phyloP scores from a whole-genome alignment of 1,139 yeast genomes.

The Geotrichum cucujoidarum region DNA sequence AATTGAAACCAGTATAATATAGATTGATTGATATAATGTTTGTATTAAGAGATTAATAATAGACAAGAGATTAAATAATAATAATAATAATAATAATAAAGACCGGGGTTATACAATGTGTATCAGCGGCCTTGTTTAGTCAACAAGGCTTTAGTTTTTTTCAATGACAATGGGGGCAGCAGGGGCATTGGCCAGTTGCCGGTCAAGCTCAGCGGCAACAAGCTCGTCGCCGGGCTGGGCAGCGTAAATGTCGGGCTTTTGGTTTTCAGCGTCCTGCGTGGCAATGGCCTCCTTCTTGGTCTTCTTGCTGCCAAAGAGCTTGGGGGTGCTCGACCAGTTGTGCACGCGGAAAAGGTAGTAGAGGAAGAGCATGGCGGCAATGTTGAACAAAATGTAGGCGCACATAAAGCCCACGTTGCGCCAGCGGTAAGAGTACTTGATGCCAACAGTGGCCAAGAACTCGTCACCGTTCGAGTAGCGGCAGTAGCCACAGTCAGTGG shows the following conservation, averaged over 20 bases:
- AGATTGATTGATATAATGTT: too few relatives aligned
- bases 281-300: conserved; percentile 8
- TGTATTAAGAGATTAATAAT: not conserved
- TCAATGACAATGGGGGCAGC: not conserved
- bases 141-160: too few relatives aligned
- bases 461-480: conserved; percentile 49
- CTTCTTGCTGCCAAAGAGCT: conserved; percentile 7
- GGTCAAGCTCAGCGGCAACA: conserved; percentile 8
- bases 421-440: conserved; percentile 49
- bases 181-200: not conserved
- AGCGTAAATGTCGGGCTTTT: conserved; percentile 6
- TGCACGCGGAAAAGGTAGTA: conserved; percentile 34
- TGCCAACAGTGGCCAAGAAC: conserved; percentile 44
- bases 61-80: not conserved
- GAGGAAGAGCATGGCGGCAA: conserved; percentile 41
- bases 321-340: conserved; percentile 14
- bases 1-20: too few relatives aligned
- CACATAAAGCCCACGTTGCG: conserved; percentile 52
- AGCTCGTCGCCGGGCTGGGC: conserved; percentile 11
- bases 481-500: conserved; percentile 55
- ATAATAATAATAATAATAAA: too few relatives aligned
- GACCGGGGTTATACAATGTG: too few relatives aligned
- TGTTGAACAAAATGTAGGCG: conserved; percentile 45
- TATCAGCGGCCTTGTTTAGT: too few relatives aligned
- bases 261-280: conserved; percentile 6